phyloP scores from a whole-genome alignment of 306 rosid genomes.

The Cajanus cajan region DNA sequence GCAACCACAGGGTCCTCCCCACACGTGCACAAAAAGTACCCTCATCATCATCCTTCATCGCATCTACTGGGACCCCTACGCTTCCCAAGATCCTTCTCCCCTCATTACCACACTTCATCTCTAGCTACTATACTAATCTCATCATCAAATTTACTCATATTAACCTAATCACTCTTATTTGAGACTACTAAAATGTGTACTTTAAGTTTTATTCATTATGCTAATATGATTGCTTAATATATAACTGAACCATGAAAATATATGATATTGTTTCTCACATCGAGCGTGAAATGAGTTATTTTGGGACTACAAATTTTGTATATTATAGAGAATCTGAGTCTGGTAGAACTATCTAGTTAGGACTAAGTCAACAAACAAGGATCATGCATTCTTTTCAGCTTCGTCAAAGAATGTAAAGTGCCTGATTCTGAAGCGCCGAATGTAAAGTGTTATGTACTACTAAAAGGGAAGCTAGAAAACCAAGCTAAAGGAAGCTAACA shows the following conservation, averaged over 20 bases:
- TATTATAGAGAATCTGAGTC: neutral
- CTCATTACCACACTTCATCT: conserved; percentile 48
- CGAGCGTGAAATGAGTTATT: neutral
- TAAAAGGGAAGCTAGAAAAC: conserved; percentile 1
- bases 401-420: conserved; percentile 25
- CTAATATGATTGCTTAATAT: neutral
- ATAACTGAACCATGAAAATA: neutral
- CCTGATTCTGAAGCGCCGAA: conserved; percentile 21
- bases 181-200: neutral
- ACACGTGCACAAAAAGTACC: conserved; percentile 54
- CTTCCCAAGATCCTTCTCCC: conserved; percentile 30
- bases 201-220: neutral
- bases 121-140: too few relatives aligned
- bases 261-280: neutral
- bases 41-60: conserved; percentile 13
- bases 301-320: neutral
- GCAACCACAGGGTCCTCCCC: conserved; percentile 41
- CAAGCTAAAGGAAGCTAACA: neutral
- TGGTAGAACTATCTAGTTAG: neutral
- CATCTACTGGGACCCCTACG: conserved; percentile 48
- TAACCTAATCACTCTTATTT: neutral
- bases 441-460: neutral
- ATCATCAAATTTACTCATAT: neutral
- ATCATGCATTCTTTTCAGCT: neutral
- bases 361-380: conserved; percentile 16